Conservation (phyloP, 2,329 filamentous ascomycete species). For the Monosporascus sp. region DNA sequence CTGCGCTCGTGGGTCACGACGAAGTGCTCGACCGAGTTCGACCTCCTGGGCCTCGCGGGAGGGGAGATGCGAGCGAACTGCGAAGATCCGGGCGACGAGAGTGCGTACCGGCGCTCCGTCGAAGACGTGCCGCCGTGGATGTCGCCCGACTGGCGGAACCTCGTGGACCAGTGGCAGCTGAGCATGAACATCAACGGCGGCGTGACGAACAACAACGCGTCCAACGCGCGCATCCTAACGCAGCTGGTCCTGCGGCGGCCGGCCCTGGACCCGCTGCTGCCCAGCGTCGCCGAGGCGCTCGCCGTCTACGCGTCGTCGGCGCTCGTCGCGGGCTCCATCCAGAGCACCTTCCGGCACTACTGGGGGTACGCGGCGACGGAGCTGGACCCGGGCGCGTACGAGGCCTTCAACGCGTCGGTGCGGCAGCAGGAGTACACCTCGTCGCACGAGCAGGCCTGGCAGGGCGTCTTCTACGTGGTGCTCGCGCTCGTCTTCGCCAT, state of each 20-base stretch:
- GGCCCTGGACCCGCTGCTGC: constrained; percentile 45
- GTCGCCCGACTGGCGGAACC: constrained; percentile 48
- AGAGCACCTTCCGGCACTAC: constrained; percentile 55
- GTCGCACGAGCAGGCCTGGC: constrained; percentile 55
- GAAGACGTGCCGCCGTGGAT: constrained; percentile 26
- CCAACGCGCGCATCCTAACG: constrained; percentile 54
- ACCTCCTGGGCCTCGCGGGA: constrained; percentile 51
- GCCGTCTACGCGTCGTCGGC: constrained; percentile 67
- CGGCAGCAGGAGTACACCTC: constrained; percentile 66
- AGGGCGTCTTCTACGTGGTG: constrained; percentile 62
- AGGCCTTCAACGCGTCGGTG: constrained; percentile 61
- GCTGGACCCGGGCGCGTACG: constrained; percentile 41
- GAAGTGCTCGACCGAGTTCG: constrained; percentile 61
- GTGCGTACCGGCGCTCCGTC: constrained; percentile 50
- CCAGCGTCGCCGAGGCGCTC: constrained; percentile 69
- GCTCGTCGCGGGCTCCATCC: constrained; percentile 53
- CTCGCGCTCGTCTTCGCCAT: constrained; percentile 61
- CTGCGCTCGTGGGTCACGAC: constrained; percentile 60
- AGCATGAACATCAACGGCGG: constrained; percentile 55
- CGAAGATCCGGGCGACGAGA: constrained; percentile 46
- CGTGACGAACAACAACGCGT: constrained; percentile 48
- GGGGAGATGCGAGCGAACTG: constrained; percentile 58
- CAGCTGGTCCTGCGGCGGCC: constrained; percentile 43
- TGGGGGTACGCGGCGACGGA: constrained; percentile 41
- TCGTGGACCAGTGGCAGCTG: constrained; percentile 50